Base-by-base conservation (phyloP, 2,329 filamentous ascomycete genomes). In the Aotearoamyces nothofagi region DNA sequence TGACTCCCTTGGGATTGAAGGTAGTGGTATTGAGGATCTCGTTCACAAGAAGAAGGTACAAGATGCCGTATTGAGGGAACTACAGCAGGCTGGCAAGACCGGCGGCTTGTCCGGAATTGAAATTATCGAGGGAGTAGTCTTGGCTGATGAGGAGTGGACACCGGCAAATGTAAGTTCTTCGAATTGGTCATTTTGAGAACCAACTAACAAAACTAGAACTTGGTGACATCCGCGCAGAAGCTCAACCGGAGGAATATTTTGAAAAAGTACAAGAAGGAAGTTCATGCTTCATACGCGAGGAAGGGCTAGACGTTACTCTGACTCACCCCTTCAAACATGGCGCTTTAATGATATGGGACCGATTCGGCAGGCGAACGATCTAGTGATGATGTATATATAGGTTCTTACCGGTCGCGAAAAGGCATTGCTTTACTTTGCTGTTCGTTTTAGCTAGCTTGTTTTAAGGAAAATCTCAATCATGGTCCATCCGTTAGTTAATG, bases 111-210 rank as follows among this genome's bases (percentile, higher is more conserved):
- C 61, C 2, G 61, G 68, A 7, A 74, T 90, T 34, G 82, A 92
- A 60, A 72, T 77, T 37, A 63, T 92, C 22, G 66, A 72, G 16
- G 80, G 76, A 28, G 74, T 87, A 12, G 78, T 87, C 15, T 52
- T 92, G 32, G 72, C 76, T 0, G 79, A 87, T 39, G 82, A 87
- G 48, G 83, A 92, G 53, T 92, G 83, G 83, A 87, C 78, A 31
- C 79, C 83, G 30, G 66, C 73, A 34, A 90, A 75, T 49, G 81
- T 87, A 60, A 74, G 79, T 67, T 34, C 16, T 22, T 13, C 17
- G 17, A 5, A 5, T 7, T 11, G 23, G 9, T 4, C n/a, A 16
- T 28, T 4, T 16, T n/a, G 5, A 4, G 5, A 17, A 19, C 15
- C 3, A n/a, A 19, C 11, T 28, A 9, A 6, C 10, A 27, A 17